Evolutionary conservation across 1,139 yeast species (phyloP), one percentile per base, ranked within the genome.

Genomic region (Hemisphaericaspora xylanilytica): DNA sequence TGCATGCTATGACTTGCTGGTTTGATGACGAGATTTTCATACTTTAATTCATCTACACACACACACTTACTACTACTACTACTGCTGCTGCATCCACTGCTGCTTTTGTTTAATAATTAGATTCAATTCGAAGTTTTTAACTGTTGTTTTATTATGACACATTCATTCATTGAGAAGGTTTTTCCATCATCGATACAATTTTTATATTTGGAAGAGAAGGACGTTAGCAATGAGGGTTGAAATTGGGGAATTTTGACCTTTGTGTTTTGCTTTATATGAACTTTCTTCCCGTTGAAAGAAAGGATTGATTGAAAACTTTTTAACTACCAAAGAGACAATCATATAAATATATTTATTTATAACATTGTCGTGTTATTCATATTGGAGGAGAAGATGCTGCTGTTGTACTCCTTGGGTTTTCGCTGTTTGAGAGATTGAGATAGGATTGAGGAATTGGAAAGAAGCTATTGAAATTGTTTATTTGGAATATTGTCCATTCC

Each of bases 221-320:
- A n/a, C n/a, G n/a, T n/a, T n/a, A n/a, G n/a, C n/a, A n/a, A n/a
- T 5, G 17, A 14, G 15, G 28, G 30, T 29, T 18, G 7, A 18
- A 29, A 29, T 29, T 29, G 32, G 32, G 32, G 32, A 29, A 18
- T 29, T 29, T 29, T 29, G 32, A 29, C 18, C 10, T n/a, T 2
- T 18, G 3, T 5, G 6, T 3, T 15, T 15, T 29, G 5, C n/a
- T 7, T 18, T 10, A 10, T 5, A 5, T 27, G 7, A 5, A 27
- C 5, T 28, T 10, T 17, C 12, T 22, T 22, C 11, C 4, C 11
- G 6, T 20, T 20, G 21, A 20, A 20, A 22, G n/a, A 11, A n/a
- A n/a, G n/a, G 32, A 29, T 29, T 29, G 32, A 29, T 29, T 29
- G 32, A 29, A 29, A 15, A 7, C 31, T 28, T 28, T n/a, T n/a